phyloP scores from a whole-genome alignment of 129 eudicot genomes.

The Calendula officinalis region DNA sequence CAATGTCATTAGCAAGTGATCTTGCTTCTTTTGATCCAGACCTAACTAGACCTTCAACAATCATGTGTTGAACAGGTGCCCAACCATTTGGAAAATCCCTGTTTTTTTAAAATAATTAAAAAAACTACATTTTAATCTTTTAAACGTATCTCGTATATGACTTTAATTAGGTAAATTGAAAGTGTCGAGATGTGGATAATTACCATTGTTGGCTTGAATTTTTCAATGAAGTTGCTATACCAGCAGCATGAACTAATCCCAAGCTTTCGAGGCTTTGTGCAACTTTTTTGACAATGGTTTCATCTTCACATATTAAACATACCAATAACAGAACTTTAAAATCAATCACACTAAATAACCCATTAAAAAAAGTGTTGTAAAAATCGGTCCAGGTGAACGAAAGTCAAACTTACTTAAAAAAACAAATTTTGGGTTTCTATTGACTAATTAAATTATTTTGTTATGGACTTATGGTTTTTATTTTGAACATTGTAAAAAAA shows the following conservation, averaged over 20 bases:
- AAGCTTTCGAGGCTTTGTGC: slow-evolving; percentile 59
- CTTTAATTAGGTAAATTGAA: not conserved
- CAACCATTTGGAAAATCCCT: slow-evolving; percentile 99
- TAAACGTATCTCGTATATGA: not conserved
- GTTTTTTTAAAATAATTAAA: slow-evolving; percentile 24
- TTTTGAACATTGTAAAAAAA: no score
- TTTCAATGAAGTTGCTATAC: slow-evolving; percentile 82
- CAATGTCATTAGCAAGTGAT: slow-evolving; percentile 70
- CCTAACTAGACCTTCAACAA: slow-evolving; percentile 70
- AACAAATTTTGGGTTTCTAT: no score
- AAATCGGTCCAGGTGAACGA: no score
- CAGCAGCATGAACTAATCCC: slow-evolving; percentile 63
- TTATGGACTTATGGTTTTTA: no score
- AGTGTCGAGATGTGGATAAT: slow-evolving; percentile 1
- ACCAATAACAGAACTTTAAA: not conserved
- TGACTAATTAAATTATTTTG: no score
- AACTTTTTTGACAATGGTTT: slow-evolving; percentile 51
- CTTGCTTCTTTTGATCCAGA: slow-evolving; percentile 57
- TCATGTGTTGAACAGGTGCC: slow-evolving; percentile 94
- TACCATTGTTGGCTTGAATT: slow-evolving; percentile 89
- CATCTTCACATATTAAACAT: slow-evolving; percentile 37
- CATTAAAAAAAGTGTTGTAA: no score
- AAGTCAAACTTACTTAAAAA: no score
- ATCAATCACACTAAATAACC: no score
- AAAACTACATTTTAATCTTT: not conserved